Conservation (phyloP, 2,329 filamentous ascomycete genomes). For the Aspergillus spinulosporus region DNA sequence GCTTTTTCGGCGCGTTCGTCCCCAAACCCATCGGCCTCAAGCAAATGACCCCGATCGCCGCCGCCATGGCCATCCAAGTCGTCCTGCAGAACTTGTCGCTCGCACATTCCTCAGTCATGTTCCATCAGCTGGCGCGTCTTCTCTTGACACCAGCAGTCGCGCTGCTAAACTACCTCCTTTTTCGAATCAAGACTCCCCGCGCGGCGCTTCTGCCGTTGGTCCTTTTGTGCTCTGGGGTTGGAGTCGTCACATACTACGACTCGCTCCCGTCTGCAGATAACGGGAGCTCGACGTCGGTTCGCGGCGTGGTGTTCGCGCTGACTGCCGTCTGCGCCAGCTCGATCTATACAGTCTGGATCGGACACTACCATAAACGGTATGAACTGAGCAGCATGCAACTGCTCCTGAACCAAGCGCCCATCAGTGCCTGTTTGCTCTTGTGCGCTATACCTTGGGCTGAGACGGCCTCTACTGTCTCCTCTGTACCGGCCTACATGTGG, state of each 20-base stretch:
- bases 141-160: slow-evolving; percentile 24
- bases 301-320: slow-evolving; percentile 23
- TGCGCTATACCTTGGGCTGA: slow-evolving; percentile 22
- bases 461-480: slow-evolving; percentile 13
- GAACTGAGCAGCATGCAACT: slow-evolving; percentile 28
- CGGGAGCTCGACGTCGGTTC: slow-evolving; percentile 18
- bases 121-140: slow-evolving; percentile 25
- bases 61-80: slow-evolving; percentile 26
- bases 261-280: slow-evolving; percentile 16
- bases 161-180: slow-evolving; percentile 23
- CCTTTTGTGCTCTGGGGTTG: slow-evolving; percentile 23
- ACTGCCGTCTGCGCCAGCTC: slow-evolving; percentile 24
- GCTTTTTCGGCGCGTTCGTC: slow-evolving; percentile 22
- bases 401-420: slow-evolving; percentile 24
- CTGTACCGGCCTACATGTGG: slow-evolving; percentile 23
- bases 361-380: slow-evolving; percentile 21
- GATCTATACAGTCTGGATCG: slow-evolving; percentile 25
- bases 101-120: slow-evolving; percentile 26
- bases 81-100: slow-evolving; percentile 26
- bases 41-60: slow-evolving; percentile 23
- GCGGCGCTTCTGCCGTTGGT: slow-evolving; percentile 19
- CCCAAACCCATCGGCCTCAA: slow-evolving; percentile 18
- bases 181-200: slow-evolving; percentile 20
- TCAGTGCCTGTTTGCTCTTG: slow-evolving; percentile 21
- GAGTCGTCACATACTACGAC: slow-evolving; percentile 25